These are phyloP conservation scores for Xylaria sp. DNA, from an alignment of 2,329 filamentous ascomycete genomes.

Conservation along the genomic window DNA sequence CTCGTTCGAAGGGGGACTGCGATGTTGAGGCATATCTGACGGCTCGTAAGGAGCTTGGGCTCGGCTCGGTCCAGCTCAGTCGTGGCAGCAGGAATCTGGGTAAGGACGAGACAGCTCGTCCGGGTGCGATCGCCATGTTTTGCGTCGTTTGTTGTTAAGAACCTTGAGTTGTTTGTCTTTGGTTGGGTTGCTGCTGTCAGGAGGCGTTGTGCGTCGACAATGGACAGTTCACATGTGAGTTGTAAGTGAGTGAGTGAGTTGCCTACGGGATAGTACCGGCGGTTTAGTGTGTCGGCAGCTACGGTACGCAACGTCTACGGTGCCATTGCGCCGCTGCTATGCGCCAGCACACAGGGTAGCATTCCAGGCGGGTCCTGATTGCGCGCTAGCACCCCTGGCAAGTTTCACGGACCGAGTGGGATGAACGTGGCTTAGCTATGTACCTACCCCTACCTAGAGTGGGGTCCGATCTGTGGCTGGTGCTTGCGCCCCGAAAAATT, in stretches of 20 bases:
- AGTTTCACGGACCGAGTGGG: too few relatives aligned
- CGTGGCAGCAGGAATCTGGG: slow-evolving; percentile 52
- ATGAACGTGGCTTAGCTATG: slow-evolving; percentile 4
- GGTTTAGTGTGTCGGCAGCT: too few relatives aligned
- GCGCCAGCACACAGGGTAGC: background rate
- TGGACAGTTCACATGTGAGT: background rate
- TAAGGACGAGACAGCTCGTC: slow-evolving; percentile 37
- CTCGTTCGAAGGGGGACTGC: slow-evolving; percentile 18
- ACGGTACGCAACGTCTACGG: too few relatives aligned
- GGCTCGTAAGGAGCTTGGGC: slow-evolving; percentile 28
- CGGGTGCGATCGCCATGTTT: slow-evolving; percentile 28
- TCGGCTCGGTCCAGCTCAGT: slow-evolving; percentile 46
- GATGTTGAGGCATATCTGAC: slow-evolving; percentile 24
- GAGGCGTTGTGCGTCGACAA: background rate
- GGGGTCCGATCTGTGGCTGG: slow-evolving; percentile 11
- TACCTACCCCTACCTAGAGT: background rate
- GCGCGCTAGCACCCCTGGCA: too few relatives aligned
- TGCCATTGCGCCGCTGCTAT: background rate
- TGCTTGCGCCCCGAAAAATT: slow-evolving; percentile 6
- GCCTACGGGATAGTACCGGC: too few relatives aligned
- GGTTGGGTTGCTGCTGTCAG: background rate
- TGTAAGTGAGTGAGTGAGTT: too few relatives aligned
- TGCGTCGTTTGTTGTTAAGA: background rate
- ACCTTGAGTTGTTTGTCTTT: background rate
- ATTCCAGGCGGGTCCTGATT: too few relatives aligned